Conservation (phyloP, 306 rosid genomes). For the Sechiopsis laciniata region DNA sequence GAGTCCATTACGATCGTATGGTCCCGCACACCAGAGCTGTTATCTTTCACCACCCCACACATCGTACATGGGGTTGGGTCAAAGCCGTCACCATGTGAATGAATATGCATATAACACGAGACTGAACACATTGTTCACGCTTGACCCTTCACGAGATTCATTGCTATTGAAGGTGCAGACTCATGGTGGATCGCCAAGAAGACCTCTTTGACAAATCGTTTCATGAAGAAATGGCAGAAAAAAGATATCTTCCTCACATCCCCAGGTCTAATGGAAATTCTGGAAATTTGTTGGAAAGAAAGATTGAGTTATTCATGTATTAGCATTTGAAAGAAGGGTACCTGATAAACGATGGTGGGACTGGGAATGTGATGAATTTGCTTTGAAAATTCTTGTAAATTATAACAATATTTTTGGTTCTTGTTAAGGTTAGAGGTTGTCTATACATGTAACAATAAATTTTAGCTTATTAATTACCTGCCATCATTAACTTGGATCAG, state of each 20-base stretch:
- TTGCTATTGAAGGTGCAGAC: constrained; percentile 48
- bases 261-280: not conserved
- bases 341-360: not conserved
- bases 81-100: constrained; percentile 40
- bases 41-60: constrained; percentile 84
- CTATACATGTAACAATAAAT: constrained; percentile 16
- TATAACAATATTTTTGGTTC: constrained; percentile 17
- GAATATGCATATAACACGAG: constrained; percentile 44
- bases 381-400: constrained; percentile 6
- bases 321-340: constrained; percentile 10
- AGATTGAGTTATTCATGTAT: not conserved
- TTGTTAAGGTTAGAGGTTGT: constrained; percentile 15
- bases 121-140: constrained; percentile 43
- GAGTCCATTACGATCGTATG: constrained; percentile 73
- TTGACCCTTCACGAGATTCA: constrained; percentile 56
- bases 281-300: not conserved
- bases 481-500: too few relatives aligned
- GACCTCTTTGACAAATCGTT: constrained; percentile 43
- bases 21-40: constrained; percentile 44
- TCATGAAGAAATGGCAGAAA: not conserved
- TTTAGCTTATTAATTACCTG: not conserved
- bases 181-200: constrained; percentile 84
- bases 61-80: constrained; percentile 44
- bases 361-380: constrained; percentile 10
- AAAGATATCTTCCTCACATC: not conserved